Evolutionary conservation across 495 filamentous ascomycete genomes (phyloP).

Genomic region (Aspergillus nidulans): DNA sequence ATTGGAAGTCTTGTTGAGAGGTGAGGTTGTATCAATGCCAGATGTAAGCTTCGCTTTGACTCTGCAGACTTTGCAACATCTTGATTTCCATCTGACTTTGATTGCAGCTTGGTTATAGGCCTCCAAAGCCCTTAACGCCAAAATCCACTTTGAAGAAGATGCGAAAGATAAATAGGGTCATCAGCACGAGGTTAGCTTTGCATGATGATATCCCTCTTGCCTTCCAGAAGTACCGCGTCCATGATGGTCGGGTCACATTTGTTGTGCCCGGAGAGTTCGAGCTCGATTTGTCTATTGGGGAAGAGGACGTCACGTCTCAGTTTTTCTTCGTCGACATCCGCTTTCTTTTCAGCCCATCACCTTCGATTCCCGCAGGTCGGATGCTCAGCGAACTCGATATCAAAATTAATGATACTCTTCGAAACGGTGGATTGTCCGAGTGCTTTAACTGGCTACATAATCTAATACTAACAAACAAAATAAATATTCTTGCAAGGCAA

Average conservation of each 20-base stretch:
- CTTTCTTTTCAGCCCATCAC: conserved; percentile 70
- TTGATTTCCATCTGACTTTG: conserved; percentile 23
- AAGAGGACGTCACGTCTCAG: conserved; percentile 72
- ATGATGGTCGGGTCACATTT: conserved; percentile 81
- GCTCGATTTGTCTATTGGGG: conserved; percentile 80
- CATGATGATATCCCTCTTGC: conserved; percentile 68
- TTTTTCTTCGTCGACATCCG: conserved; percentile 92
- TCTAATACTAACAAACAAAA: conserved; percentile 81
- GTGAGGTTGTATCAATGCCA: conserved; percentile 69
- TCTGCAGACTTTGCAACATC: too few relatives aligned
- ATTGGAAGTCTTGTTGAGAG: conserved; percentile 72
- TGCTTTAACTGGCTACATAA: conserved; percentile 84
- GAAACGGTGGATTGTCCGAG: conserved; percentile 60
- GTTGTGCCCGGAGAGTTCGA: conserved; percentile 81
- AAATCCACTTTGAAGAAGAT: conserved; percentile 63
- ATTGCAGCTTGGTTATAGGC: conserved; percentile 66
- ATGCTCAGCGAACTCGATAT: conserved; percentile 61
- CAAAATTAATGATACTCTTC: conserved; percentile 64
- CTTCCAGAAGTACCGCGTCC: conserved; percentile 69
- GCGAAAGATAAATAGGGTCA: conserved; percentile 74
- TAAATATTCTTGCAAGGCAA: conserved; percentile 72
- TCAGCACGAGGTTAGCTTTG: conserved; percentile 73
- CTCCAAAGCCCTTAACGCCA: conserved; percentile 63
- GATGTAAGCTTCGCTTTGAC: conserved; percentile 56
- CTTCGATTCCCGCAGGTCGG: conserved; percentile 52